Conservation (phyloP, 495 filamentous ascomycete genomes). For the Hypoxylon fuscum region DNA sequence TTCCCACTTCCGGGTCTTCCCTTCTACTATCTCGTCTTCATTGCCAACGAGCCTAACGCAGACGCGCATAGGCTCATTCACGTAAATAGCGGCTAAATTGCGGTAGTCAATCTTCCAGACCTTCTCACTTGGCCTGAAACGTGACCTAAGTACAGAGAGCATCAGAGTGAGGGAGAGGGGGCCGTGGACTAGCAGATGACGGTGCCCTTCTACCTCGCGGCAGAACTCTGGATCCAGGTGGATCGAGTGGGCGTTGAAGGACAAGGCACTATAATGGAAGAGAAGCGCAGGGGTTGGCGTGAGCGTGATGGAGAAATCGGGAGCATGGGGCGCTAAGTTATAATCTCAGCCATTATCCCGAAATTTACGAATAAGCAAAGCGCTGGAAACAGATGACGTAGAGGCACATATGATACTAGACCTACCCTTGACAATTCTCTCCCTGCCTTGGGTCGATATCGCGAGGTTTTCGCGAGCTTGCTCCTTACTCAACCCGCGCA, state of each 20-base stretch:
- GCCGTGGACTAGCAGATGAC: conserved; percentile 81
- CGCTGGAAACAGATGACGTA: not conserved
- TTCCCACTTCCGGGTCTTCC: conserved; percentile 53
- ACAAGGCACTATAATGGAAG: conserved; percentile 86
- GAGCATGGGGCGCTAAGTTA: conserved; percentile 40
- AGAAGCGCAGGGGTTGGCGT: conserved; percentile 71
- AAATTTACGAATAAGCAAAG: not conserved
- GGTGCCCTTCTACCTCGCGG: conserved; percentile 74
- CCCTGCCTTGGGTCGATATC: conserved; percentile 9
- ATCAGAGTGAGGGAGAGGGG: conserved; percentile 82
- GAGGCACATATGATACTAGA: conserved; percentile 3
- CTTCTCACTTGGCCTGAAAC: conserved; percentile 48
- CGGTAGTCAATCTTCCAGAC: conserved; percentile 70
- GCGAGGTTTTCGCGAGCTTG: conserved; percentile 16
- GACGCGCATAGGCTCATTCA: conserved; percentile 68
- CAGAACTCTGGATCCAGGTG: conserved; percentile 82
- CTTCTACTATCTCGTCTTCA: not conserved
- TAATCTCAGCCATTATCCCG: conserved; percentile 35
- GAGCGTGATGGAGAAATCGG: conserved; percentile 69
- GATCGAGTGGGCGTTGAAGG: conserved; percentile 86
- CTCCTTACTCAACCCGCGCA: conserved; percentile 38
- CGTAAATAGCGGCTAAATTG: conserved; percentile 85
- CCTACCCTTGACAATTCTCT: conserved; percentile 34
- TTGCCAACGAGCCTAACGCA: conserved; percentile 51
- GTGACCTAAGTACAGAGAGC: conserved; percentile 66